phyloP scores from a whole-genome alignment of 441 rosid species.

The Cnidoscolus chayamansa region DNA sequence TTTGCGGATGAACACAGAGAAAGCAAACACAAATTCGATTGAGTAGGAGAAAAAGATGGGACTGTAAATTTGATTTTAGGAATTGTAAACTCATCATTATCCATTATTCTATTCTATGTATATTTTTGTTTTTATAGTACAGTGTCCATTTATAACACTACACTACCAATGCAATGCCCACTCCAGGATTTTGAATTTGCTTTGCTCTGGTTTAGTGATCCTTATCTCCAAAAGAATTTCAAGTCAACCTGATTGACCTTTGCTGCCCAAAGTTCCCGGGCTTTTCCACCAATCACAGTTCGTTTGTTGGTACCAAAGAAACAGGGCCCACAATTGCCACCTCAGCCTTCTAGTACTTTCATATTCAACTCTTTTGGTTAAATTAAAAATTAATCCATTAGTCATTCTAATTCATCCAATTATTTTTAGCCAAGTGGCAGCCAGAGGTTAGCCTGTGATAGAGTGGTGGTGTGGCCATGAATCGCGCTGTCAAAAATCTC shows the following conservation, averaged over 20 bases:
- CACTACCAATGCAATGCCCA: no score
- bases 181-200: no score
- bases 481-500: background rate
- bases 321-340: slow-evolving; percentile 8
- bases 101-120: background rate
- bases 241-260: slow-evolving; percentile 9
- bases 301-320: slow-evolving; percentile 19
- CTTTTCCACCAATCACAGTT: background rate
- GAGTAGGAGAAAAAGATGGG: background rate
- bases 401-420: background rate
- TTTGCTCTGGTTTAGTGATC: no score
- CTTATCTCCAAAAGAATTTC: background rate
- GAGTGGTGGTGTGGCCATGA: slow-evolving; percentile 8
- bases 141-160: no score
- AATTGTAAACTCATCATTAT: background rate
- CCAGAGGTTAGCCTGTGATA: background rate
- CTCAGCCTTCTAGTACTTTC: background rate
- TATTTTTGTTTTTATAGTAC: background rate
- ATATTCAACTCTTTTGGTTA: slow-evolving; percentile 15
- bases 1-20: slow-evolving; percentile 1
- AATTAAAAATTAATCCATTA: slow-evolving; percentile 1
- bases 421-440: background rate
- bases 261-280: slow-evolving; percentile 6
- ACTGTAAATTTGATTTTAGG: slow-evolving; percentile 17
- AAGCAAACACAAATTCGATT: slow-evolving; percentile 1